A percentile compares a stretch with the other conserved stretches of the same genome.
These are phyloP conservation scores for Trifolium pratense DNA, from an alignment of 306 rosid species.

Conservation along the genomic window DNA sequence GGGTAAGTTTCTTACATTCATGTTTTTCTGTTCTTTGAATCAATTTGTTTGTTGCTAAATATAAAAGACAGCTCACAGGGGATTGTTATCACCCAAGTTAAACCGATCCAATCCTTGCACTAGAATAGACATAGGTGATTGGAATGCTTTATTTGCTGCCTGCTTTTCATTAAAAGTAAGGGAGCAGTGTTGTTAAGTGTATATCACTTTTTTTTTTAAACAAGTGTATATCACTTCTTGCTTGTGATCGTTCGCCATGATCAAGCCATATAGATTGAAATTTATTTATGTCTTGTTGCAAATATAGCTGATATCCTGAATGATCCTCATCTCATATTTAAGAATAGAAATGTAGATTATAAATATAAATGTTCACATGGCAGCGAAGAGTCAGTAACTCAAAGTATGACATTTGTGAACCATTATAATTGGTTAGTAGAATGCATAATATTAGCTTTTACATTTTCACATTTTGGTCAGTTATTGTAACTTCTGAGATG, in stretches of 20 bases:
- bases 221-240: conserved; percentile 11
- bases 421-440: conserved; percentile 12
- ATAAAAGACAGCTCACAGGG: neutral
- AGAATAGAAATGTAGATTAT: conserved; percentile 24
- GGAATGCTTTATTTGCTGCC: conserved; percentile 22
- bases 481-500: conserved; percentile 21
- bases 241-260: conserved; percentile 1
- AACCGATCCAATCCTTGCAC: conserved; percentile 28
- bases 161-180: conserved; percentile 12
- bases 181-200: neutral
- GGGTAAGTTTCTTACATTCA: conserved; percentile 51
- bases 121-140: neutral
- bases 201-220: too few relatives aligned
- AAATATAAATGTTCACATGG: conserved; percentile 9
- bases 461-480: conserved; percentile 29
- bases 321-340: conserved; percentile 12
- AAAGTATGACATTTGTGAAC: conserved; percentile 5
- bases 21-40: conserved; percentile 22
- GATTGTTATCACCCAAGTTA: conserved; percentile 28
- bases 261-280: conserved; percentile 18
- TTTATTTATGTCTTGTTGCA: conserved; percentile 12
- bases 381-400: neutral
- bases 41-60: conserved; percentile 3
- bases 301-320: conserved; percentile 11
- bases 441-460: conserved; percentile 12